Base-by-base conservation (phyloP, 495 filamentous ascomycete species). In the Penicillium subrubescens region DNA sequence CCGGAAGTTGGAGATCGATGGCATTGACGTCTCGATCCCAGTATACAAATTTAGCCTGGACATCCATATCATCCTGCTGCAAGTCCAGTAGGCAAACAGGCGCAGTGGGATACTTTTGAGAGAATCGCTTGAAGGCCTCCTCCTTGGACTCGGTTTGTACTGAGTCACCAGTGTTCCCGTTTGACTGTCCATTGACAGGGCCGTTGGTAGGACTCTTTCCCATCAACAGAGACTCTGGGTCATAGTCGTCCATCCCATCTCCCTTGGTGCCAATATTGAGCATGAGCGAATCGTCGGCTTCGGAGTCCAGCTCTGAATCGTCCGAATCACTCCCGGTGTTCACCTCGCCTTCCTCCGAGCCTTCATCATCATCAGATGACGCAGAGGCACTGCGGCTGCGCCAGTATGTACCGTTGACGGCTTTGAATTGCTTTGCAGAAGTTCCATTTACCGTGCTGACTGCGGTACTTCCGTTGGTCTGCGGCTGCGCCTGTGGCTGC, bases 1-100 rank as follows among this genome's bases (percentile, higher is more conserved):
- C 71, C 81, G 90, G 91, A 81, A 87, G 57, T 81, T 90, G 74
- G 75, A 87, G 76, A 77, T 93, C 73, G 80, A 86, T 71, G 41
- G 91, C 66, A 68, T 92, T 62, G 78, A 88, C 70, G 73, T 88
- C 70, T 74, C 83, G 71, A 82, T 87, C 66, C 83, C 90, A 75
- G 79, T 80, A 79, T n/a, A 84, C 69, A 46, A 66, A 73, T 51
- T 67, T 72, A 12, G 79, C 67, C 63, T 83, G 79, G 2, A 69
- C 63, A 51, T 80, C 73, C 60, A 83, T 71, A 56, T 86, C 82
- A 29, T 77, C 64, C 21, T 73, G 62, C 43, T 70, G 62, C 33
- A 86, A 69, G 62, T 86, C 82, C 8, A 78, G 72, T 60, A 86
- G 67, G 12, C 68, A 64, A 25, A 65, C 62, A 19, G 80, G 79